Percentiles rank a stretch among this genome's conserved stretches.
Evolutionary conservation across 129 eudicot genomes (phyloP).

Genomic region (Escallonia rubra): DNA sequence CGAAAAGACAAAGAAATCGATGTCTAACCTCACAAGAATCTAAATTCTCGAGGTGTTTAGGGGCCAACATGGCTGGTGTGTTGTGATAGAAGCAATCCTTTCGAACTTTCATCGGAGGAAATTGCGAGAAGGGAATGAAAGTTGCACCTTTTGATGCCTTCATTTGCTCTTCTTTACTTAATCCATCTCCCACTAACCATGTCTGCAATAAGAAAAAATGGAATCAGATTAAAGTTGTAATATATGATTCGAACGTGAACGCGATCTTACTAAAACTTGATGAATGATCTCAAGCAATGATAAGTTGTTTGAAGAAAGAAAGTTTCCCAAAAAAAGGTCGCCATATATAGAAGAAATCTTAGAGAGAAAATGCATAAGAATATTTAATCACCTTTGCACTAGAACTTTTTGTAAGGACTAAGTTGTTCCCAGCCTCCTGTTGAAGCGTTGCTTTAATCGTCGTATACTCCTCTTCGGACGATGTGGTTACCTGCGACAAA

Average conservation of each 20-base stretch:
- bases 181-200: slow-evolving; percentile 62
- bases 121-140: slow-evolving; percentile 58
- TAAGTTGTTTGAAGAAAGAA: slow-evolving; percentile 1
- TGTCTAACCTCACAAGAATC: too few species aligned
- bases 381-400: slow-evolving; percentile 18
- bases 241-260: neutral
- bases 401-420: slow-evolving; percentile 18
- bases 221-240: too few species aligned
- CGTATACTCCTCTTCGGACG: slow-evolving; percentile 32
- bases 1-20: too few species aligned
- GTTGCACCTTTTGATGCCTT: slow-evolving; percentile 61
- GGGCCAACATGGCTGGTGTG: slow-evolving; percentile 48
- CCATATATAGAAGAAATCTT: too few species aligned
- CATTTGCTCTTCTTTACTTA: slow-evolving; percentile 37
- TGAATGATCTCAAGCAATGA: neutral
- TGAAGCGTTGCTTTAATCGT: slow-evolving; percentile 25
- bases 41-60: slow-evolving; percentile 39
- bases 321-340: neutral
- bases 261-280: neutral
- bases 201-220: slow-evolving; percentile 13
- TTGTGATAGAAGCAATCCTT: slow-evolving; percentile 43
- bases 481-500: slow-evolving; percentile 38
- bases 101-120: slow-evolving; percentile 44
- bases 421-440: slow-evolving; percentile 26
- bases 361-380: neutral